A percentile compares a stretch with the other conserved stretches of the same genome.
Conservation (phyloP, 208 protist genomes). For the Leishmania tarentolae region DNA sequence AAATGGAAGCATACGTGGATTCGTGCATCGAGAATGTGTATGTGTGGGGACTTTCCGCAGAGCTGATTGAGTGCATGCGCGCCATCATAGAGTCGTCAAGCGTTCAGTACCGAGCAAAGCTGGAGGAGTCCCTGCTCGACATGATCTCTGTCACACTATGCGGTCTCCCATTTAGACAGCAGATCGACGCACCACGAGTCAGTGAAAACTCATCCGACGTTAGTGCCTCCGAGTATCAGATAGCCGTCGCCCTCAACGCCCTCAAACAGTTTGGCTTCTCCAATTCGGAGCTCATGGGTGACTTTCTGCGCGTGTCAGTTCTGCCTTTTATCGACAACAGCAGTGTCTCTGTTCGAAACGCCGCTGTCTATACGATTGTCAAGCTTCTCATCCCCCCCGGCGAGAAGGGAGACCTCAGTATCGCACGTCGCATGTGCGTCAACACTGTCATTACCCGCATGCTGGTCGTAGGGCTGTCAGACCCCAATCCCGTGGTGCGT, state of each 20-base stretch:
- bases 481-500: slow-evolving; percentile 67
- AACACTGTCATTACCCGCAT: slow-evolving; percentile 85
- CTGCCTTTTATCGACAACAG: slow-evolving; percentile 83
- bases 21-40: slow-evolving; percentile 80
- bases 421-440: slow-evolving; percentile 85
- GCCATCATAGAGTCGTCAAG: slow-evolving; percentile 73
- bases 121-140: slow-evolving; percentile 85
- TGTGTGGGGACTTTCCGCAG: slow-evolving; percentile 80
- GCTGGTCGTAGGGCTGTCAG: slow-evolving; percentile 78
- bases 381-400: slow-evolving; percentile 81
- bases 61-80: slow-evolving; percentile 84
- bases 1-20: slow-evolving; percentile 80
- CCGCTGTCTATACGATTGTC: slow-evolving; percentile 82
- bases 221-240: slow-evolving; percentile 66
- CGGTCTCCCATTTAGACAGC: slow-evolving; percentile 82
- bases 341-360: slow-evolving; percentile 69
- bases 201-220: slow-evolving; percentile 20
- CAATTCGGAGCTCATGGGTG: slow-evolving; percentile 87
- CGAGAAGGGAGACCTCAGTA: slow-evolving; percentile 67
- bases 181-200: slow-evolving; percentile 31
- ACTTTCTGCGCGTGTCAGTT: slow-evolving; percentile 88
- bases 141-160: slow-evolving; percentile 91
- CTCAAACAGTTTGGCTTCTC: slow-evolving; percentile 89
- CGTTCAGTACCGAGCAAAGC: slow-evolving; percentile 55
- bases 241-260: slow-evolving; percentile 81